phyloP scores from a whole-genome alignment of 768 basidiomycete species.

The Kwoniella dendrophila region DNA sequence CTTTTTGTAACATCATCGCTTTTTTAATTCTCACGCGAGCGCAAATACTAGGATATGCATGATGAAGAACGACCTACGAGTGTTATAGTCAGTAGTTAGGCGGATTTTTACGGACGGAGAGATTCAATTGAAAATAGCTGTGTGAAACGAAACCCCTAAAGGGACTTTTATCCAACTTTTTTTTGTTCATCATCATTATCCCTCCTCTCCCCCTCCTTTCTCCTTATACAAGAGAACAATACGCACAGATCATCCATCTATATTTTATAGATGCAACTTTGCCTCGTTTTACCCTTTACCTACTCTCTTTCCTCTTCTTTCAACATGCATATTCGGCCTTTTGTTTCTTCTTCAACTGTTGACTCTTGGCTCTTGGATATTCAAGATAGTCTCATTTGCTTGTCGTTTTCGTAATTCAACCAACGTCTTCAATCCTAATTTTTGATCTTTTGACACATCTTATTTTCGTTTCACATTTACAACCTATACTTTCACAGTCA shows the following conservation, averaged over 20 bases:
- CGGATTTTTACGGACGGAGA: conserved; percentile 2
- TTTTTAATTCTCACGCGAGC: background rate
- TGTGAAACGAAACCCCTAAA: background rate
- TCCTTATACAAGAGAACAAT: no score
- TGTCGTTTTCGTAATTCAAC: no score
- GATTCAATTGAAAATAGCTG: background rate
- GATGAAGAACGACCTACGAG: no score
- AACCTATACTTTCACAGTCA: no score
- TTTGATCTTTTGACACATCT: no score
- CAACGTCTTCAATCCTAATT: no score
- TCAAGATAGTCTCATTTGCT: no score
- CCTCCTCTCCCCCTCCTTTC: background rate
- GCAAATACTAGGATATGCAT: background rate
- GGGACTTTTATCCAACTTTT: no score
- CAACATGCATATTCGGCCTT: no score
- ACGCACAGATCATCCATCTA: conserved; percentile 10
- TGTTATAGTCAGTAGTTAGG: background rate
- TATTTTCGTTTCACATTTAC: no score
- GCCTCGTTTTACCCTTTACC: background rate
- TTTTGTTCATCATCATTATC: background rate
- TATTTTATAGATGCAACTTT: background rate
- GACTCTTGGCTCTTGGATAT: no score
- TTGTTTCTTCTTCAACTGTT: no score
- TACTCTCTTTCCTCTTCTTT: background rate
- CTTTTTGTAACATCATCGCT: background rate